Base-by-base conservation (phyloP, 2,329 filamentous ascomycete species). In the Emmonsia crescens region DNA sequence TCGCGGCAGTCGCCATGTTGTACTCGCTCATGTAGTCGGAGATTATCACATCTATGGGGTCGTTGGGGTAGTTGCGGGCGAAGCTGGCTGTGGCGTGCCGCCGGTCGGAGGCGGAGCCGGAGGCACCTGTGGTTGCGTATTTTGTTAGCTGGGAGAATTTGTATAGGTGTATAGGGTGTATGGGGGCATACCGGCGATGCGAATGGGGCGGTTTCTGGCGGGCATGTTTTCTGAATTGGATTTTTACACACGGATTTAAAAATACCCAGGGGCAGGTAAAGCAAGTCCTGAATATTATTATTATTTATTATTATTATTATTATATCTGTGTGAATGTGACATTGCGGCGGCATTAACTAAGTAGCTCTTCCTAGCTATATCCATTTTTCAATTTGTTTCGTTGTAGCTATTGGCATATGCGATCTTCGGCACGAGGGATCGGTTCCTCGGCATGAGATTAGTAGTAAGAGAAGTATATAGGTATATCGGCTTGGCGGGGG, bases 21-120 rank as follows among this genome's bases (percentile, higher is more conserved):
- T 78, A 76, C 63, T 80, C 78, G 61, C 75, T 76, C 73, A 80
- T 78, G 68, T 77, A 79, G 65, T 79, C 77, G 4, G 75, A 74
- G 58, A 78, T 77, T 54, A 79, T 77, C 5, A 79, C 75, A 68
- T 79, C 77, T 36, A 78, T 71, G 3, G 78, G 75, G 33, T 81
- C 80, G 16, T 72, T 72, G 6, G 73, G 69, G 56, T 75, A 66
- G 60, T 77, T 72, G 27, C 66, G 71, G 21, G 77, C 77, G 63
- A 79, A 76, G 36, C 74, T 71, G 31, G 74, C 69, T 55, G 79
- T 75, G 29, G 75, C 77, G 74, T 78, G 75, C 54, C 77, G 75
- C 24, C 77, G 75, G 67, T 79, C 77, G 27, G 76, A 76, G 21
- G 73, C 73, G 61, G 76, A 76, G 64, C 77, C 77, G n/a, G 76